A percentile compares a stretch with the other conserved stretches of the same genome.
Conservation (phyloP, 331 rosid genomes). For the Pyrus hybrid region DNA sequence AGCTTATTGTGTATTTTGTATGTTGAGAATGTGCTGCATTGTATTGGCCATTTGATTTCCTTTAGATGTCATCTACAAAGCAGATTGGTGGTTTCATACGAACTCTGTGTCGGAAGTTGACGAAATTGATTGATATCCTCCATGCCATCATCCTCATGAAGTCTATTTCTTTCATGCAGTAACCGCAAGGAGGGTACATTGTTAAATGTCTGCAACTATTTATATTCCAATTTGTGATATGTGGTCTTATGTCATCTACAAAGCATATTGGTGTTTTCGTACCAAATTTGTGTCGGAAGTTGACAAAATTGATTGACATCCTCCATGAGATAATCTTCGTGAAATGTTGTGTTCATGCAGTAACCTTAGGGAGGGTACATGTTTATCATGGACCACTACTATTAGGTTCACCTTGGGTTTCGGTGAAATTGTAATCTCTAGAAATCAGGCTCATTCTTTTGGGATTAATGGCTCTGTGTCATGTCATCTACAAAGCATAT, state of each 20-base stretch:
- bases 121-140: conserved; percentile 14
- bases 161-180: background rate
- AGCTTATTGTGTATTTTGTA: background rate
- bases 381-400: background rate
- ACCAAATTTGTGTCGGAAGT: conserved; percentile 47
- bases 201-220: too few relatives aligned
- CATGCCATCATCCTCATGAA: conserved; percentile 3
- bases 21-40: background rate
- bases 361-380: conserved; percentile 17
- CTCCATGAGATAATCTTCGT: background rate
- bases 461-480: background rate
- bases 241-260: conserved; percentile 20
- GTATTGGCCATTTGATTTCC: background rate
- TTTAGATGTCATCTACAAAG: conserved; percentile 33
- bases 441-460: background rate
- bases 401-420: background rate
- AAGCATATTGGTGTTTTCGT: conserved; percentile 30
- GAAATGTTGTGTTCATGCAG: conserved; percentile 8
- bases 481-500: conserved; percentile 54
- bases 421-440: background rate
- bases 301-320: conserved; percentile 21
- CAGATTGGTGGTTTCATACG: conserved; percentile 27
- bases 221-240: background rate
- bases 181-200: background rate
- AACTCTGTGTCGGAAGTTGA: conserved; percentile 62